Evolutionary conservation across 1,284 basidiomycete genomes (phyloP).

Genomic region (Fomitiporia mediterranea): DNA sequence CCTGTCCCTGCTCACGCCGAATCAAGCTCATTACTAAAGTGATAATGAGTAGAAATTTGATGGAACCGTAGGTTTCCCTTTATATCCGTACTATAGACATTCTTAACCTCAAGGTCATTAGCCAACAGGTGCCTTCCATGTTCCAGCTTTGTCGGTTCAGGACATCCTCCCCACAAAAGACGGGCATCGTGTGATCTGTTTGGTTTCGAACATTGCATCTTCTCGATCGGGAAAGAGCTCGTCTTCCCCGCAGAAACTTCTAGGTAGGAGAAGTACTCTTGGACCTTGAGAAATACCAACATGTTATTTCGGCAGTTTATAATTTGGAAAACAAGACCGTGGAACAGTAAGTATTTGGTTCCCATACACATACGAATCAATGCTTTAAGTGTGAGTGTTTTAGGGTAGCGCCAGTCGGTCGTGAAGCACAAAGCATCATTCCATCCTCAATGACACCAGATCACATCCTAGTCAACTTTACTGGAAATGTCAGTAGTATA

Average conservation of each 20-base stretch:
- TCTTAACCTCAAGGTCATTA: not conserved
- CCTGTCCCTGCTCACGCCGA: not conserved
- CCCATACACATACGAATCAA: not conserved
- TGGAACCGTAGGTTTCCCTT: constrained; percentile 3
- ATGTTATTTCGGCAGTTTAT: constrained; percentile 1
- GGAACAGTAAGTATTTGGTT: constrained; percentile 5
- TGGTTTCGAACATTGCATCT: not conserved
- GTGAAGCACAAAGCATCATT: constrained; percentile 5
- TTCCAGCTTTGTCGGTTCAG: constrained; percentile 4
- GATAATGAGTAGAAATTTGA: not conserved
- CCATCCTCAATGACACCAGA: constrained; percentile 1
- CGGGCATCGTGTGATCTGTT: constrained; percentile 9
- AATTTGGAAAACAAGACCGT: constrained; percentile 7
- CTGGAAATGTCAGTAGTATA: constrained; percentile 2
- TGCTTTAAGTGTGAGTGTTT: not conserved
- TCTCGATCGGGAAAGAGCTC: constrained; percentile 1
- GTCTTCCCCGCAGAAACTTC: constrained; percentile 1
- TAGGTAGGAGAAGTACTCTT: not conserved
- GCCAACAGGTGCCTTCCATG: constrained; percentile 8
- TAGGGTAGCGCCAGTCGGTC: constrained; percentile 7
- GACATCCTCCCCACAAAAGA: constrained; percentile 13
- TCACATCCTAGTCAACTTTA: constrained; percentile 13
- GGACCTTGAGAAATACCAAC: not conserved
- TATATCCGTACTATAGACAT: not conserved
- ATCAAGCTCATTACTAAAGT: not conserved